Conservation (phyloP, 768 basidiomycete genomes). For the Termitomyces sp. region DNA sequence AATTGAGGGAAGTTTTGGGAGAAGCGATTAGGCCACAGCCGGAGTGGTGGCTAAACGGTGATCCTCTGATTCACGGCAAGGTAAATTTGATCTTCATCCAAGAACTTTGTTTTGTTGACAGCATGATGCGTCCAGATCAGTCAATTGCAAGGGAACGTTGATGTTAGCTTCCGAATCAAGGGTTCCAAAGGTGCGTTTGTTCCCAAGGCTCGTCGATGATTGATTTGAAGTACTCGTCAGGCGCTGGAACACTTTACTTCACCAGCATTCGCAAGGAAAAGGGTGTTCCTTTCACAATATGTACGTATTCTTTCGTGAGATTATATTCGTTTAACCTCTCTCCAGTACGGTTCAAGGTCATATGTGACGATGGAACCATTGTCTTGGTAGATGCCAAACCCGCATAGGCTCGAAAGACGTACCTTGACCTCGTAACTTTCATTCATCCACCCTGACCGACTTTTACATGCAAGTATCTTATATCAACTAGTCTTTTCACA, state of each 20-base stretch:
- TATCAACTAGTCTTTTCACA: constrained; percentile 2
- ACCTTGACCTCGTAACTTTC: neutral
- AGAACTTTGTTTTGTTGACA: neutral
- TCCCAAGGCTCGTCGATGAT: neutral
- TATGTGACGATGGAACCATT: constrained; percentile 57
- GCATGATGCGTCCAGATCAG: constrained; percentile 48
- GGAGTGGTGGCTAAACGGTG: constrained; percentile 75
- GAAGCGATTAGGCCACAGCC: constrained; percentile 65
- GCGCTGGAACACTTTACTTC: constrained; percentile 77
- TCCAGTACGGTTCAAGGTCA: constrained; percentile 66
- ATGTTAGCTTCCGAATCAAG: constrained; percentile 73
- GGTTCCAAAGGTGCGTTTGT: constrained; percentile 60
- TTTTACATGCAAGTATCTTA: neutral
- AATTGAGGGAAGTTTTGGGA: constrained; percentile 55
- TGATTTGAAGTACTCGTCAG: constrained; percentile 30
- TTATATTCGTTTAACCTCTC: constrained; percentile 5
- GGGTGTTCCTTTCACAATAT: constrained; percentile 63
- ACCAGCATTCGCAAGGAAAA: constrained; percentile 80
- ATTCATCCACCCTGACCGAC: neutral
- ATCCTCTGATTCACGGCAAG: constrained; percentile 67
- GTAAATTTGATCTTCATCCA: constrained; percentile 37
- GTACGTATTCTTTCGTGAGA: constrained; percentile 39
- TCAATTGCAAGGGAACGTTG: constrained; percentile 73
- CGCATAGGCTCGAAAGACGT: constrained; percentile 9
- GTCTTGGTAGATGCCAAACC: constrained; percentile 40